Conservation (phyloP, 371 early-diverging fungal genomes). For the Rhizomucor miehei region DNA sequence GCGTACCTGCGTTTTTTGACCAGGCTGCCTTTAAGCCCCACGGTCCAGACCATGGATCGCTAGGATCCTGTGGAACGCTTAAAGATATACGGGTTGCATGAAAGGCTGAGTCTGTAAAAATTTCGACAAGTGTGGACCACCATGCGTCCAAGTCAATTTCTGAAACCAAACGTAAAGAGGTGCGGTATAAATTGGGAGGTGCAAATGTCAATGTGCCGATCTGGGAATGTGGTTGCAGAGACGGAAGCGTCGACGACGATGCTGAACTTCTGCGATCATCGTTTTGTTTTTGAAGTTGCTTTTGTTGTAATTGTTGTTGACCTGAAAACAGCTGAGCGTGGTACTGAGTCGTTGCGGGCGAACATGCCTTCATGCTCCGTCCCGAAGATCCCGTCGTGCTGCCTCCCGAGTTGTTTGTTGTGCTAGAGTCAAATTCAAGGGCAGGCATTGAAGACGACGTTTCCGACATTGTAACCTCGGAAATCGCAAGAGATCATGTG, state of each 20-base stretch:
- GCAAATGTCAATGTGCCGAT: conserved; percentile 30
- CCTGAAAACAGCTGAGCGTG: conserved; percentile 47
- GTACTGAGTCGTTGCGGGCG: conserved; percentile 40
- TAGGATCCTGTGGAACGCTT: conserved; percentile 47
- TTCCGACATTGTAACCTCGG: conserved; percentile 9
- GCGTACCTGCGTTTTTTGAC: conserved; percentile 11
- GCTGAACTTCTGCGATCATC: conserved; percentile 4
- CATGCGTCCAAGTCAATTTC: conserved; percentile 45
- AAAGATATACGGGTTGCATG: conserved; percentile 41
- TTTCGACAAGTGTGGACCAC: conserved; percentile 42
- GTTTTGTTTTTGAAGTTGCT: conserved; percentile 24
- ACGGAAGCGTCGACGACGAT: conserved; percentile 9
- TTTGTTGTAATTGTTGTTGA: conserved; percentile 34
- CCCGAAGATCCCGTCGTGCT: conserved; percentile 4
- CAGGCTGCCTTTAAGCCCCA: conserved; percentile 53
- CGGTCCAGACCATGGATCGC: conserved; percentile 43
- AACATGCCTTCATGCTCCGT: conserved; percentile 4
- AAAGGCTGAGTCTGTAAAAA: conserved; percentile 37
- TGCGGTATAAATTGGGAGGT: conserved; percentile 47
- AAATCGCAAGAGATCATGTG: neutral
- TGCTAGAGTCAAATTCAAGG: neutral
- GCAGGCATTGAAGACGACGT: conserved; percentile 12
- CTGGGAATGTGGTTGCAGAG: conserved; percentile 16
- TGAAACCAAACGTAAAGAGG: conserved; percentile 37
- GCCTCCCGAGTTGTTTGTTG: neutral